Conservation (phyloP, 2,329 filamentous ascomycete species). For the Neopestalotiopsis rosae region DNA sequence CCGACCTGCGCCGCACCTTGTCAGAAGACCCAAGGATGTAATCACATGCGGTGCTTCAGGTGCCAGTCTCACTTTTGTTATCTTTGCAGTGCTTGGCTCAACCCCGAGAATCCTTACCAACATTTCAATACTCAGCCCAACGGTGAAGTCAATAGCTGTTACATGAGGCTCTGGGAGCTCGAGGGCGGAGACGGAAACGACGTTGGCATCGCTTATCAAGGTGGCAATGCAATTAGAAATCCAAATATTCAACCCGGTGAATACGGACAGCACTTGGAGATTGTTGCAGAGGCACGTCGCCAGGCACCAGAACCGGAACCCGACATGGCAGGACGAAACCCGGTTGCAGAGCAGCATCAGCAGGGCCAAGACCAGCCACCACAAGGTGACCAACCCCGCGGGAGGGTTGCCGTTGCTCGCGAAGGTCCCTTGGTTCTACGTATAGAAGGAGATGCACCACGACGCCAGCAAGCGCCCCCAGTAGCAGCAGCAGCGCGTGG, state of each 20-base stretch:
- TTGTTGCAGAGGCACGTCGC: slow-evolving; percentile 19
- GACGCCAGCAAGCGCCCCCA: slow-evolving; percentile 30
- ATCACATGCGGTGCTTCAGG: slow-evolving; percentile 93
- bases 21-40: slow-evolving; percentile 93
- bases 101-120: slow-evolving; percentile 79
- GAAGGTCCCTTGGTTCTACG: slow-evolving; percentile 63
- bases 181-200: slow-evolving; percentile 76
- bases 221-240: slow-evolving; percentile 35
- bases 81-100: slow-evolving; percentile 86
- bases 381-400: slow-evolving; percentile 19
- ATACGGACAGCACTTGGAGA: slow-evolving; percentile 29
- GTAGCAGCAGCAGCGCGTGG: slow-evolving; percentile 20
- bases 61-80: slow-evolving; percentile 96
- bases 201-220: slow-evolving; percentile 51
- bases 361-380: slow-evolving; percentile 31
- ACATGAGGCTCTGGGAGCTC: slow-evolving; percentile 87
- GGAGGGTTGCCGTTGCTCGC: slow-evolving; percentile 52
- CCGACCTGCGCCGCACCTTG: slow-evolving; percentile 85
- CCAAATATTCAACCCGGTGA: slow-evolving; percentile 27
- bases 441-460: slow-evolving; percentile 47
- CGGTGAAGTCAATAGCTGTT: slow-evolving; percentile 68
- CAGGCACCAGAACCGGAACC: slow-evolving; percentile 33
- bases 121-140: slow-evolving; percentile 78
- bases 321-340: slow-evolving; percentile 24
- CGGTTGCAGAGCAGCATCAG: slow-evolving; percentile 31